phyloP scores from a whole-genome alignment of 192 early-diverging fungal species.

The Endogone sp. region DNA sequence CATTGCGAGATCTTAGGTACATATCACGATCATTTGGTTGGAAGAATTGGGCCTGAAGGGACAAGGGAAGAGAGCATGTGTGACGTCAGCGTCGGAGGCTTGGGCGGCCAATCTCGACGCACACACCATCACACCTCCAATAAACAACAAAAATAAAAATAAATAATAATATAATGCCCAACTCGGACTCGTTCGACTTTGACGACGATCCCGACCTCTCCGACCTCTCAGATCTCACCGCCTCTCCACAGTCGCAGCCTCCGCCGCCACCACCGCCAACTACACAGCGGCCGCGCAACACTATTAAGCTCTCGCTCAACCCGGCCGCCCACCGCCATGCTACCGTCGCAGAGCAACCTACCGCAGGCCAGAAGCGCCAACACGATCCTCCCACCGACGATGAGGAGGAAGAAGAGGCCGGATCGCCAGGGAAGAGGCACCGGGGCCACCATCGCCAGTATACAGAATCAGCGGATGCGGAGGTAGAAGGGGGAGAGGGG shows the following conservation, averaged over 20 bases:
- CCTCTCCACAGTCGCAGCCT: neutral
- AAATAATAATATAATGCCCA: too few relatives aligned
- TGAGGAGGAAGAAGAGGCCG: neutral
- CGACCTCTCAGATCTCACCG: constrained; percentile 15
- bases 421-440: neutral
- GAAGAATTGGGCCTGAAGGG: too few relatives aligned
- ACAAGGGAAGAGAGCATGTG: too few relatives aligned
- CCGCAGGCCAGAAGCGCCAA: neutral
- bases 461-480: neutral
- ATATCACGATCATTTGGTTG: too few relatives aligned
- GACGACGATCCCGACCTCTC: constrained; percentile 15
- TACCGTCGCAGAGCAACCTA: neutral
- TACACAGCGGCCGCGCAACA: constrained; percentile 9
- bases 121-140: too few relatives aligned
- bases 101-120: too few relatives aligned
- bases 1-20: too few relatives aligned
- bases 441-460: neutral
- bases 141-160: too few relatives aligned
- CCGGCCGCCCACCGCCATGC: neutral
- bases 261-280: neutral
- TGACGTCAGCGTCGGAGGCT: too few relatives aligned
- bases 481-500: neutral
- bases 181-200: too few relatives aligned
- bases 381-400: neutral
- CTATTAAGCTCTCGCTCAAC: constrained; percentile 22